Percentiles rank a stretch among this genome's conserved stretches.
Conservation (phyloP, 2,329 filamentous ascomycete genomes). For the Dendryphion nanum region DNA sequence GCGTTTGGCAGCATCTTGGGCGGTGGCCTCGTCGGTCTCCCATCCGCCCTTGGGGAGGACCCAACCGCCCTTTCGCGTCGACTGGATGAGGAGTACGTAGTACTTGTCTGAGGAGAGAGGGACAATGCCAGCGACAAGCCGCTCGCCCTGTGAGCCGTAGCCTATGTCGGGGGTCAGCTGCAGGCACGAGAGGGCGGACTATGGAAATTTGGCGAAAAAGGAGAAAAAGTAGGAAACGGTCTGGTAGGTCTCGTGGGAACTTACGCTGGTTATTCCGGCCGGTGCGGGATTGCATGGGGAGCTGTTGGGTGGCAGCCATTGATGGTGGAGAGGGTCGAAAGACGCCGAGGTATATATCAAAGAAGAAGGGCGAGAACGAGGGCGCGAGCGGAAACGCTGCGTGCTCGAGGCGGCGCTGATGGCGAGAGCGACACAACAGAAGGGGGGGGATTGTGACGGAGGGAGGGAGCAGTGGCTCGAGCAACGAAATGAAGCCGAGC, state of each 20-base stretch:
- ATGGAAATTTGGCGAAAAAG: conserved; percentile 6
- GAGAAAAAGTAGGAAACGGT: too few relatives aligned
- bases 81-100: conserved; percentile 90
- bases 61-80: conserved; percentile 86
- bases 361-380: not conserved
- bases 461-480: conserved; percentile 1
- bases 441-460: not conserved
- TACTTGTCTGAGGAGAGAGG: conserved; percentile 82
- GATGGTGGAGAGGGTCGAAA: conserved; percentile 12
- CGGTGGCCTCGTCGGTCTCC: conserved; percentile 89
- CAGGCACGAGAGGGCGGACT: too few relatives aligned
- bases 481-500: conserved; percentile 65
- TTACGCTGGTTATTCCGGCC: conserved; percentile 80
- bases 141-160: conserved; percentile 88
- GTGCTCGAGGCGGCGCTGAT: too few relatives aligned
- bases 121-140: conserved; percentile 91
- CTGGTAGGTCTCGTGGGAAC: conserved; percentile 42
- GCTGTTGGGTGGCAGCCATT: conserved; percentile 45
- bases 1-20: conserved; percentile 76
- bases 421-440: not conserved
- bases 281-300: conserved; percentile 64
- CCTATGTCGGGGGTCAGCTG: conserved; percentile 53
- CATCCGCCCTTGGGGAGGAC: conserved; percentile 97
- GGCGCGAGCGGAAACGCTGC: too few relatives aligned
- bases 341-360: not conserved